These are phyloP conservation scores for Draba incana DNA, from an alignment of 345 rosid genomes.

Conservation along the genomic window DNA sequence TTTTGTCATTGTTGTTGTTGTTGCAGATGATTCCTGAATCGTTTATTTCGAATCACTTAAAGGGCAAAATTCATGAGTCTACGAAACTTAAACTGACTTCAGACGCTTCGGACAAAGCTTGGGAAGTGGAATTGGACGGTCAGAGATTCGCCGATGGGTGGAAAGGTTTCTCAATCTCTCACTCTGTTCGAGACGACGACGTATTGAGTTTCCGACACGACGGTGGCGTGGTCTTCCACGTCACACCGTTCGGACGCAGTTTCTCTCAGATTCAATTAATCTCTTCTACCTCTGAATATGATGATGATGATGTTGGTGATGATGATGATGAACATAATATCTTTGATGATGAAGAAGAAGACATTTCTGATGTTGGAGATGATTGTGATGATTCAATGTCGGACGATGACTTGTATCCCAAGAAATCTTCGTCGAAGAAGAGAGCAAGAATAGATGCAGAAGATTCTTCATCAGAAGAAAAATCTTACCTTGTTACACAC, in stretches of 20 bases:
- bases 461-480: not conserved
- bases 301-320: not conserved
- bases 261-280: slow-evolving; percentile 22
- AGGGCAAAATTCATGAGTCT: not conserved
- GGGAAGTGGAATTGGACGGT: slow-evolving; percentile 34
- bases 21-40: slow-evolving; percentile 34
- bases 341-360: slow-evolving; percentile 12
- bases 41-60: slow-evolving; percentile 25
- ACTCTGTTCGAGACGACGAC: slow-evolving; percentile 31
- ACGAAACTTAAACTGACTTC: slow-evolving; percentile 33
- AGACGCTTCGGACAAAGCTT: slow-evolving; percentile 21
- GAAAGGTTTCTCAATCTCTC: slow-evolving; percentile 26
- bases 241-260: slow-evolving; percentile 32
- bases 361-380: not conserved
- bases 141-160: slow-evolving; percentile 30
- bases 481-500: slow-evolving; percentile 25
- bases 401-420: slow-evolving; percentile 13
- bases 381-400: not conserved
- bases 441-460: slow-evolving; percentile 28
- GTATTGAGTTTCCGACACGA: slow-evolving; percentile 33
- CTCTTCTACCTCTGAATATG: slow-evolving; percentile 31
- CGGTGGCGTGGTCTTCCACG: slow-evolving; percentile 36
- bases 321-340: slow-evolving; percentile 22
- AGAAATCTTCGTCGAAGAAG: slow-evolving; percentile 18
- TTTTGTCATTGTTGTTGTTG: slow-evolving; percentile 11